Conservation (phyloP, 305 asterid species). For the Fraxinus angustifolia region DNA sequence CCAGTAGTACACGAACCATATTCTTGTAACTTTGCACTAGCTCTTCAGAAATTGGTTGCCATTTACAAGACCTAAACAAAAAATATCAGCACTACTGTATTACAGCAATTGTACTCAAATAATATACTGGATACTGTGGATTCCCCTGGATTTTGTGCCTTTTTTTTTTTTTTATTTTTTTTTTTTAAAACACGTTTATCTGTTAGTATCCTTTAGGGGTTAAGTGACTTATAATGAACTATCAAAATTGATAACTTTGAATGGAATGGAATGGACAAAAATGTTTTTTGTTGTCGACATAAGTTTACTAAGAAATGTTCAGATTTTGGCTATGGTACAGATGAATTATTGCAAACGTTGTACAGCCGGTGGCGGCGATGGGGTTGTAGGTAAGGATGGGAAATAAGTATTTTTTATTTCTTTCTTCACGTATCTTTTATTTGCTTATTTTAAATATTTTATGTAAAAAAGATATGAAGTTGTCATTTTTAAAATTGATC, state of each 20-base stretch:
- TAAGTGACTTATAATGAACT: too few relatives aligned
- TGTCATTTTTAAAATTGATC: background rate
- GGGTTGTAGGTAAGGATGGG: background rate
- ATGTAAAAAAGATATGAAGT: too few relatives aligned
- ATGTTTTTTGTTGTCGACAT: too few relatives aligned
- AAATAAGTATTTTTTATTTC: background rate
- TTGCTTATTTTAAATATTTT: background rate
- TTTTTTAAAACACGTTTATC: too few relatives aligned
- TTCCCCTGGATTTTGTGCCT: too few relatives aligned
- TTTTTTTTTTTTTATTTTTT: too few relatives aligned
- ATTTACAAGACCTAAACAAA: background rate
- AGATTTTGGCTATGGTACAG: background rate
- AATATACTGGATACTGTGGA: background rate
- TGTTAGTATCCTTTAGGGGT: too few relatives aligned
- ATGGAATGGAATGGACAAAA: too few relatives aligned
- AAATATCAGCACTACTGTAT: background rate
- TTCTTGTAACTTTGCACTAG: background rate
- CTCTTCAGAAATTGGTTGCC: background rate
- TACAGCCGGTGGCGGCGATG: background rate
- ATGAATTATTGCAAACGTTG: background rate
- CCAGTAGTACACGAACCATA: background rate
- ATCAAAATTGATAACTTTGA: too few relatives aligned
- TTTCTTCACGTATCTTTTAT: too few relatives aligned
- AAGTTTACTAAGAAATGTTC: too few relatives aligned
- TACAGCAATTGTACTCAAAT: background rate